Evolutionary conservation across 768 basidiomycete genomes (phyloP).

Genomic region (Aureoboletus auriporus): DNA sequence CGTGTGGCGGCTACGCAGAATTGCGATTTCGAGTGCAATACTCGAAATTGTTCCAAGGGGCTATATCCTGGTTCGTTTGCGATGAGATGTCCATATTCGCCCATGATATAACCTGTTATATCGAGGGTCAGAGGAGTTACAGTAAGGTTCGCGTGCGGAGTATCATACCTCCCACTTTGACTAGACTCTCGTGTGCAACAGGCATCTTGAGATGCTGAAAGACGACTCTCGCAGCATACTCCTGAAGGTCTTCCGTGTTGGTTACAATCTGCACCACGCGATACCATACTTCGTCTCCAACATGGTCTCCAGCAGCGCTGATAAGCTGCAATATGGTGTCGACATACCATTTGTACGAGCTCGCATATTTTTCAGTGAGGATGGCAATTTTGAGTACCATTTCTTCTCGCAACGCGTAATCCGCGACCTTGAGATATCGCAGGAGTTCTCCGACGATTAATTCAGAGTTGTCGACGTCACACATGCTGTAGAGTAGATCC

Average conservation of each 20-base stretch:
- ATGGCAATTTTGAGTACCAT: slow-evolving; percentile 99
- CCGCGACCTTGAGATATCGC: slow-evolving; percentile 91
- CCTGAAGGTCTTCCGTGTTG: slow-evolving; percentile 96
- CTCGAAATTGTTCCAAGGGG: slow-evolving; percentile 90
- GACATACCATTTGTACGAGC: slow-evolving; percentile 98
- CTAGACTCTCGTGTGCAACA: slow-evolving; percentile 85
- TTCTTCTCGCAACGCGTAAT: slow-evolving; percentile 94
- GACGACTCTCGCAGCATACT: slow-evolving; percentile 90
- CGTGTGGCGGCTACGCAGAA: slow-evolving; percentile 91
- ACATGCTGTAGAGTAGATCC: slow-evolving; percentile 98
- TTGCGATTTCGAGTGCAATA: slow-evolving; percentile 91
- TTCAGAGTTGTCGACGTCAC: slow-evolving; percentile 95
- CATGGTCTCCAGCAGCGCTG: slow-evolving; percentile 95
- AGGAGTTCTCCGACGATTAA: slow-evolving; percentile 93
- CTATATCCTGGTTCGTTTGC: slow-evolving; percentile 93
- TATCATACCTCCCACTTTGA: slow-evolving; percentile 87
- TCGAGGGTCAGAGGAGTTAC: slow-evolving; percentile 7
- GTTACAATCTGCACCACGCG: slow-evolving; percentile 98
- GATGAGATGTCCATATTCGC: slow-evolving; percentile 97
- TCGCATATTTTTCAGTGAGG: slow-evolving; percentile 97
- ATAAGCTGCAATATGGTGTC: slow-evolving; percentile 96
- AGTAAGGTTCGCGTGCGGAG: not conserved
- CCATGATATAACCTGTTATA: slow-evolving; percentile 84
- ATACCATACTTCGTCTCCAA: slow-evolving; percentile 99
- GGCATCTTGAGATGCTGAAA: slow-evolving; percentile 86